Conservation (phyloP, 306 rosid species). For the Mimosa pudica region DNA sequence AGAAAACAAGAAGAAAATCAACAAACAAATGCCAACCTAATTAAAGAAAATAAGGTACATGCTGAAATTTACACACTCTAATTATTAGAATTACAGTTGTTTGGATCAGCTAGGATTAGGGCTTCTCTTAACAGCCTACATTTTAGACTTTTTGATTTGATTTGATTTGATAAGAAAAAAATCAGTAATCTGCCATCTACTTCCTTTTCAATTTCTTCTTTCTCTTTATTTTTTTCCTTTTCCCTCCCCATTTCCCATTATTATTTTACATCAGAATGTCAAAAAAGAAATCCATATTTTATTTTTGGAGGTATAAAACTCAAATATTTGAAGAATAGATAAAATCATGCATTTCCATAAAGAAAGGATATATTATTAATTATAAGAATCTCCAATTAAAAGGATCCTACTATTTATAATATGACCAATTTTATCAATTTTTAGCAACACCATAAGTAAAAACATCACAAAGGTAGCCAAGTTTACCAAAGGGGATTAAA, state of each 20-base stretch:
- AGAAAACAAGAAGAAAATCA: conserved; percentile 5
- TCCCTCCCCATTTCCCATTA: no score
- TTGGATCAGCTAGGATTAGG: no score
- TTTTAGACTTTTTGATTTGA: no score
- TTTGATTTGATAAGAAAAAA: no score
- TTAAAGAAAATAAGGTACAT: not conserved
- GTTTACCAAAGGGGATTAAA: conserved; percentile 7
- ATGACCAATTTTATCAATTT: conserved; percentile 25
- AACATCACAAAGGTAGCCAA: conserved; percentile 12
- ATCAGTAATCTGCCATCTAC: no score
- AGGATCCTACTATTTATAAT: conserved; percentile 10
- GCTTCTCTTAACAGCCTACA: no score
- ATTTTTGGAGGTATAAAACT: no score
- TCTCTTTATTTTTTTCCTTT: no score
- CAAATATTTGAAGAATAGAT: not conserved
- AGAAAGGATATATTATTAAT: not conserved
- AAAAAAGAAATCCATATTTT: no score
- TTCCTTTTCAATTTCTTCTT: no score
- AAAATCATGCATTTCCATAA: conserved; percentile 1
- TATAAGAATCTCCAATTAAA: conserved; percentile 3
- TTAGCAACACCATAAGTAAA: conserved; percentile 21
- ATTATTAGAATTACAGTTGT: no score
- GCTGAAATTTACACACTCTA: not conserved
- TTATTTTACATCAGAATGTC: no score
- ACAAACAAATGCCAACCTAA: not conserved